phyloP scores from a whole-genome alignment of 352 stramenopile genomes.

The Phytophthora crassamura region DNA sequence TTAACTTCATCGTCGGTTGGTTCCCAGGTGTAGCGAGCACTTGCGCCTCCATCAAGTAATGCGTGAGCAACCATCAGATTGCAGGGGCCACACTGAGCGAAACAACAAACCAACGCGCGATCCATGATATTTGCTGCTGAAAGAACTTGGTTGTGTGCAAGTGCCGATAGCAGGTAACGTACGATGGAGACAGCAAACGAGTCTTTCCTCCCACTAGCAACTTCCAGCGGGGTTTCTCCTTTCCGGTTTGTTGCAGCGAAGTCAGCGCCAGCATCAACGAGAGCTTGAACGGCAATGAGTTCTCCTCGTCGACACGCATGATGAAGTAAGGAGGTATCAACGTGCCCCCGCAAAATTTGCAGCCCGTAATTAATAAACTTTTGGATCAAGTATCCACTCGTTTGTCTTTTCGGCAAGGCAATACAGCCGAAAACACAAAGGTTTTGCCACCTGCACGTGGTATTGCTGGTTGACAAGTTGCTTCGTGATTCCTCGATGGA shows the following conservation, averaged over 20 bases:
- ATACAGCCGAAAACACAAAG: conserved; percentile 62
- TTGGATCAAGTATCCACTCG: conserved; percentile 47
- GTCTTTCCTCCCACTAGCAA: conserved; percentile 54
- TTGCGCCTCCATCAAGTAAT: conserved; percentile 47
- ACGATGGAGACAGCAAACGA: conserved; percentile 41
- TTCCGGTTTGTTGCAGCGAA: conserved; percentile 34
- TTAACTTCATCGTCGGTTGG: conserved; percentile 12
- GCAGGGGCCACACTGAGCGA: conserved; percentile 39
- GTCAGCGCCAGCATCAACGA: conserved; percentile 50
- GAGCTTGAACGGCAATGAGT: conserved; percentile 40
- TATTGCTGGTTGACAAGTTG: conserved; percentile 25
- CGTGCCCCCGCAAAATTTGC: conserved; percentile 20
- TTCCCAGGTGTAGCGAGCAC: conserved; percentile 33
- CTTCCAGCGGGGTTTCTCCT: conserved; percentile 41
- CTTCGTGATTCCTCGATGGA: conserved; percentile 36
- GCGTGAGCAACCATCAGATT: conserved; percentile 52
- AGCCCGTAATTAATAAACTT: conserved; percentile 59
- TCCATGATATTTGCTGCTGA: conserved; percentile 21
- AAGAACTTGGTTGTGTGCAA: conserved; percentile 6
- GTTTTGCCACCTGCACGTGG: conserved; percentile 62
- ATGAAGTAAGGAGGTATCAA: conserved; percentile 51
- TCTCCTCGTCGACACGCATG: conserved; percentile 45
- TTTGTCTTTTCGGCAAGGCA: conserved; percentile 37
- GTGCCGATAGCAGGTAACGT: conserved; percentile 29
- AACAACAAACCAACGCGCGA: conserved; percentile 50